These are phyloP conservation scores for Verticillium klebahnii DNA, from an alignment of 2,329 filamentous ascomycete genomes.

Conservation along the genomic window DNA sequence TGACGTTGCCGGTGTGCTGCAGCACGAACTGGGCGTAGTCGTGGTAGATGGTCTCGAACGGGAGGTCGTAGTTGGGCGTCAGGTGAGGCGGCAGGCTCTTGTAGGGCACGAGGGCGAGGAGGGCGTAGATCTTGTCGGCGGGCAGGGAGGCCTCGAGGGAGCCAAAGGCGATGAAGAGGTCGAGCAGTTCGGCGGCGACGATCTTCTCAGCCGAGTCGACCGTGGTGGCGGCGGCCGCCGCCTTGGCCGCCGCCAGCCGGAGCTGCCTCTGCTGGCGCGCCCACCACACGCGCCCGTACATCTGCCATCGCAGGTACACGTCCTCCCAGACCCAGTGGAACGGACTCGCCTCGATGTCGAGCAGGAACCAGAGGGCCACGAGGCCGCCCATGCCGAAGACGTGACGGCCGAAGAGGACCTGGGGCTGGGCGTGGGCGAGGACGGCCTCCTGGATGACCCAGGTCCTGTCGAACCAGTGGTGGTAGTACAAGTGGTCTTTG, in stretches of 20 bases:
- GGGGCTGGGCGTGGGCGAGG: slow-evolving; percentile 11
- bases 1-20: neutral
- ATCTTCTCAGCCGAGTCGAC: neutral
- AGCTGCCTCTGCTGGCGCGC: neutral
- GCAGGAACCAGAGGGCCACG: neutral
- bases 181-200: neutral
- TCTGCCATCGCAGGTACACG: neutral
- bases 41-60: neutral
- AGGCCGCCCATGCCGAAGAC: neutral
- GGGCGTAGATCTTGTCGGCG: slow-evolving; percentile 18
- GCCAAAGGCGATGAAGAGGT: neutral
- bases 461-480: slow-evolving; percentile 17
- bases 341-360: neutral
- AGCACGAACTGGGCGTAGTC: neutral
- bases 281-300: neutral
- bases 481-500: neutral
- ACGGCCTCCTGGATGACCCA: slow-evolving; percentile 21
- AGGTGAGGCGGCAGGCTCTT: neutral
- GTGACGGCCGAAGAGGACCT: neutral
- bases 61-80: neutral
- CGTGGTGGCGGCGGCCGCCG: neutral
- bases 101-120: slow-evolving; percentile 10
- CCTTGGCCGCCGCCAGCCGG: neutral
- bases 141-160: slow-evolving; percentile 15
- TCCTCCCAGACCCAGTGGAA: neutral